These are phyloP conservation scores for Populus ilicifolia DNA, from an alignment of 345 rosid genomes.

Conservation along the genomic window DNA sequence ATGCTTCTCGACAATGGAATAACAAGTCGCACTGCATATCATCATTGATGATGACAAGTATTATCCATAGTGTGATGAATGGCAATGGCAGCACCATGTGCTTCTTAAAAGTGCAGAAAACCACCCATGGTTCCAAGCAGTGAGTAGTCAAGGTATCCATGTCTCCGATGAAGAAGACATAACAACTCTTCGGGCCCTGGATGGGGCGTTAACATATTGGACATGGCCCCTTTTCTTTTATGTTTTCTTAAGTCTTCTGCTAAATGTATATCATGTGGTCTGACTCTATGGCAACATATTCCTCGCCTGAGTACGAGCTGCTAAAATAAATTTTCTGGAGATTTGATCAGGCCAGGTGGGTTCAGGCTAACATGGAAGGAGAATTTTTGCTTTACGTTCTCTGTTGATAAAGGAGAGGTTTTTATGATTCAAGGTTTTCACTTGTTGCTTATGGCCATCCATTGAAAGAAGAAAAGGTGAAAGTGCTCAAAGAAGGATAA, in stretches of 20 bases:
- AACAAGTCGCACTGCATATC: not conserved
- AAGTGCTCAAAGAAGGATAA: not conserved
- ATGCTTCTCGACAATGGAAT: not conserved
- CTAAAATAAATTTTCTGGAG: not conserved
- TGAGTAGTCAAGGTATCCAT: not conserved
- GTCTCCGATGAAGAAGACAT: conserved; percentile 1
- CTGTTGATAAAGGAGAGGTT: not conserved
- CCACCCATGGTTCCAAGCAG: not conserved
- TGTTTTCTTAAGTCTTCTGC: not conserved
- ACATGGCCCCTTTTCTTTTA: not conserved
- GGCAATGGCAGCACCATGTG: not conserved
- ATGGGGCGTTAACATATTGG: not conserved
- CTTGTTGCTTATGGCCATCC: not conserved
- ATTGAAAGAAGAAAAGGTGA: not conserved
- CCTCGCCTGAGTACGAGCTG: not conserved
- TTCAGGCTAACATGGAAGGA: not conserved
- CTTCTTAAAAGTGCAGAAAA: not conserved
- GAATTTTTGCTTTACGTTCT: not conserved
- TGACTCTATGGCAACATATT: not conserved
- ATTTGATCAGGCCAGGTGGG: not conserved
- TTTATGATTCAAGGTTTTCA: not conserved
- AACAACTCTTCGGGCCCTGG: not conserved
- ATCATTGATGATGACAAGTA: not conserved
- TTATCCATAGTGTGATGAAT: not conserved
- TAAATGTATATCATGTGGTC: not conserved